Conservation (phyloP, 768 basidiomycete species). For the Neoboletus magnificus region DNA sequence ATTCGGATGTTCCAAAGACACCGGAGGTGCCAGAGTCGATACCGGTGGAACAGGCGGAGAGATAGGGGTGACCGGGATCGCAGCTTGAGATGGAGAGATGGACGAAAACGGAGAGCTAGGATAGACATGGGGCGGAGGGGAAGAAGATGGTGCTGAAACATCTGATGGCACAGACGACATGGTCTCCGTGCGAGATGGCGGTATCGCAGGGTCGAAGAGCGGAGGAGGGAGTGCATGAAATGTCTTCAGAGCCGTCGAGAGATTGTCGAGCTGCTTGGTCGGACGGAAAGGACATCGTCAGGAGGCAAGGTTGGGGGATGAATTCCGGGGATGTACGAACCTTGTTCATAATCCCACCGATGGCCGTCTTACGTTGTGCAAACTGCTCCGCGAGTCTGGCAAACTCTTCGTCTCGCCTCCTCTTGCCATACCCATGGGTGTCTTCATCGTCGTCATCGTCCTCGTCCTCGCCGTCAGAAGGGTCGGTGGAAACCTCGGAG, state of each 20-base stretch:
- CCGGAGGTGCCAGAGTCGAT: conserved; percentile 16
- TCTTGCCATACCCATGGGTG: conserved; percentile 53
- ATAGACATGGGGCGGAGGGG: conserved; percentile 4
- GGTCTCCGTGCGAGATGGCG: conserved; percentile 30
- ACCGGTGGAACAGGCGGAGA: conserved; percentile 19
- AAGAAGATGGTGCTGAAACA: conserved; percentile 18
- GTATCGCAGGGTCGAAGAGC: conserved; percentile 32
- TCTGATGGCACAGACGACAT: conserved; percentile 26
- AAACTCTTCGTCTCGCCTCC: conserved; percentile 65
- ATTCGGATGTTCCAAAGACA: neutral
- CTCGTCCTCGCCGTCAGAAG: conserved; percentile 35
- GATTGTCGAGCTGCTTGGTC: conserved; percentile 26
- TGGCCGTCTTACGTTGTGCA: conserved; percentile 63
- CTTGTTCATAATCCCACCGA: conserved; percentile 72
- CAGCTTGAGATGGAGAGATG: conserved; percentile 8
- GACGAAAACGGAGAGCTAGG: neutral
- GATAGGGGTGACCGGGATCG: neutral
- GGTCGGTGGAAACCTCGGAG: conserved; percentile 26
- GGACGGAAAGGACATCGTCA: neutral
- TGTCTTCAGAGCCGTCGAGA: conserved; percentile 35
- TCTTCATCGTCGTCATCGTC: conserved; percentile 38
- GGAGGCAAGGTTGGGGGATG: neutral
- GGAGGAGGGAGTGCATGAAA: conserved; percentile 46
- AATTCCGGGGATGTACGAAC: conserved; percentile 31
- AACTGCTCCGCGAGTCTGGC: conserved; percentile 65